Percentiles rank a stretch among this genome's conserved stretches.
These are phyloP conservation scores for Aureobasidium leucospermi DNA, from an alignment of 2,329 filamentous ascomycete genomes.

Conservation along the genomic window DNA sequence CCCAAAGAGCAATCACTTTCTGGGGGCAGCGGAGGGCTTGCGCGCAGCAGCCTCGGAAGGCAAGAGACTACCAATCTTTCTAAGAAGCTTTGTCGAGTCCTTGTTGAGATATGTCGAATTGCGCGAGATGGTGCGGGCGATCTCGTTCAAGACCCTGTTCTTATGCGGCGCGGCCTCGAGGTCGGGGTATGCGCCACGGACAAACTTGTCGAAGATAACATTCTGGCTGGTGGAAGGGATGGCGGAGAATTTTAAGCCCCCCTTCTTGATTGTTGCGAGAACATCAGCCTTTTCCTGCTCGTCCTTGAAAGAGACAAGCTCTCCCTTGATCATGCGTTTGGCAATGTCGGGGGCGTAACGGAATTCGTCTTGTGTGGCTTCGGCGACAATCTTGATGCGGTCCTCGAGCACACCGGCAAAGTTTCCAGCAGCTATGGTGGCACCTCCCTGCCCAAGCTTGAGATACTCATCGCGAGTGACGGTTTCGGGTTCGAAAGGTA, in stretches of 20 bases:
- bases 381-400: constrained; percentile 19
- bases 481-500: constrained; percentile 14
- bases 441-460: constrained; percentile 18
- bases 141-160: constrained; percentile 20
- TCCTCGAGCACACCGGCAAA: constrained; percentile 23
- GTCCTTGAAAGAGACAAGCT: constrained; percentile 18
- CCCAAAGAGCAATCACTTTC: background rate
- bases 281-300: constrained; percentile 18
- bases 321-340: constrained; percentile 18
- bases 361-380: constrained; percentile 16
- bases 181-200: constrained; percentile 21
- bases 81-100: constrained; percentile 27
- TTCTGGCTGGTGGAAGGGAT: constrained; percentile 15
- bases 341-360: constrained; percentile 18
- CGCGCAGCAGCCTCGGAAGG: constrained; percentile 12
- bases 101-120: constrained; percentile 22
- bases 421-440: constrained; percentile 22
- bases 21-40: constrained; percentile 1
- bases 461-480: constrained; percentile 16
- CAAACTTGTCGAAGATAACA: constrained; percentile 19
- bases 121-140: constrained; percentile 18
- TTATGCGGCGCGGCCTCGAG: constrained; percentile 17
- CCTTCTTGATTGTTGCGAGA: constrained; percentile 13
- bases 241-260: constrained; percentile 15
- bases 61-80: constrained; percentile 21